Evolutionary conservation across 371 early-diverging fungal species (phyloP), one percentile per base, ranked within the genome.

Genomic region (Mucor mucedo): DNA sequence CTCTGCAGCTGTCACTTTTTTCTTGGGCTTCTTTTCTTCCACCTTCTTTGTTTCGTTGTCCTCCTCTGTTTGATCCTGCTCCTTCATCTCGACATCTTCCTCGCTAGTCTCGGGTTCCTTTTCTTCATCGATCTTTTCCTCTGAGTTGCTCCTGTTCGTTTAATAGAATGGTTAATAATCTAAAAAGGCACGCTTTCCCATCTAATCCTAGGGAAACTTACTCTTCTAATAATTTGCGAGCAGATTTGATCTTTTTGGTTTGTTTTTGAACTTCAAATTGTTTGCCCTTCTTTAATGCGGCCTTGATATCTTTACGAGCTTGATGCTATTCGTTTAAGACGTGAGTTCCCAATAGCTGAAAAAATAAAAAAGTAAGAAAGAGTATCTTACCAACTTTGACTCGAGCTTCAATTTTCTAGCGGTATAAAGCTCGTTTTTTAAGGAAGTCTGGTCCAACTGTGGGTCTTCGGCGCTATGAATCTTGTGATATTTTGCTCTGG

Each of bases 261-360:
- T 75, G 78, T 30, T 71, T 73, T 63, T 72, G 78, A 42, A 60
- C 58, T 62, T 80, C 81, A 4, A 50, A 44, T 2, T 55, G 49
- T 40, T 72, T 76, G 33, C 70, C 64, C 33, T 80, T 80, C 41
- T 80, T 80, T 21, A 78, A 52, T 21, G 63, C 62, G 27, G 62
- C 44, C 16, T 63, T 67, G 2, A 78, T 16, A n/a, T 77, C 81
- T 55, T 66, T 76, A 30, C 58, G 62, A 21, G 67, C 69, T 56
- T 80, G 81, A 60, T 74, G 72, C 81, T 80, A 35, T 58, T 8
- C 2, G 21, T 44, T 11, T 1, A 21, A 21, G 21, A 21, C 21
- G 21, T 21, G 21, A 21, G 21, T 21, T 21, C 21, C 21, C 21
- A 21, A 21, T 21, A 21, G 21, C 0, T 21, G 21, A 21, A 21